These are phyloP conservation scores for Stenocarpella maydis DNA, from an alignment of 2,329 filamentous ascomycete genomes.

Conservation along the genomic window DNA sequence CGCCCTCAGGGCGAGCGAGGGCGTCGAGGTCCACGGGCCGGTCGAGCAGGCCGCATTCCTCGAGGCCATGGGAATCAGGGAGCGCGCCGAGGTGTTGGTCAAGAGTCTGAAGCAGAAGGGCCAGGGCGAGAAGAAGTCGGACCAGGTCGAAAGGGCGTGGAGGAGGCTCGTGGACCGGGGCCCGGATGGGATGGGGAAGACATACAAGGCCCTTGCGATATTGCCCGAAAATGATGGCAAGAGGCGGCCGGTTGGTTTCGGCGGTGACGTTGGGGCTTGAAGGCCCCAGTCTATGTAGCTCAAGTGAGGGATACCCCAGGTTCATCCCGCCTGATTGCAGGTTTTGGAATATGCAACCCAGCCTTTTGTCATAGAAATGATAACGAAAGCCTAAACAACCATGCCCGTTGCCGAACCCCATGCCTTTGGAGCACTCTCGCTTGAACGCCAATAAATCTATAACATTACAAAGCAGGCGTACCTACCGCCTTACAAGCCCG, in stretches of 20 bases:
- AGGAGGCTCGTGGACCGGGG: conserved; percentile 84
- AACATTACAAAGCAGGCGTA: conserved; percentile 28
- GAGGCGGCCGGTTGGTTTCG: conserved; percentile 89
- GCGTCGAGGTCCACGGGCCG: conserved; percentile 91
- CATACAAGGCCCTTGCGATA: conserved; percentile 94
- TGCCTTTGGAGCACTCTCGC: conserved; percentile 22
- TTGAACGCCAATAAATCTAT: conserved; percentile 31
- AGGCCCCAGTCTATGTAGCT: background rate
- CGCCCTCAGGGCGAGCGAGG: conserved; percentile 76
- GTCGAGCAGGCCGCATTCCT: conserved; percentile 86
- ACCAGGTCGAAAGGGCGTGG: conserved; percentile 77
- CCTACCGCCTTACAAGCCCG: background rate
- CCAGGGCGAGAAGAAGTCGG: conserved; percentile 51
- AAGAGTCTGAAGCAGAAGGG: conserved; percentile 47
- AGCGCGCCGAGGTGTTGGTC: conserved; percentile 75
- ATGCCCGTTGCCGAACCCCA: conserved; percentile 21
- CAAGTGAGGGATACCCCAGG: background rate
- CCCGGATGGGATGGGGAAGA: conserved; percentile 87
- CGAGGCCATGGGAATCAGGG: conserved; percentile 79
- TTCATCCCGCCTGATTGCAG: background rate
- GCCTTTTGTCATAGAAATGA: background rate
- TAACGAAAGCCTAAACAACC: conserved; percentile 9
- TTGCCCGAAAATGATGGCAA: conserved; percentile 79
- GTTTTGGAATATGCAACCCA: background rate
- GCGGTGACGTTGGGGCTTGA: conserved; percentile 66